Percentiles rank a stretch among this genome's conserved stretches.
Conservation (phyloP, 208 protist genomes). For the Giardia duodenalis region DNA sequence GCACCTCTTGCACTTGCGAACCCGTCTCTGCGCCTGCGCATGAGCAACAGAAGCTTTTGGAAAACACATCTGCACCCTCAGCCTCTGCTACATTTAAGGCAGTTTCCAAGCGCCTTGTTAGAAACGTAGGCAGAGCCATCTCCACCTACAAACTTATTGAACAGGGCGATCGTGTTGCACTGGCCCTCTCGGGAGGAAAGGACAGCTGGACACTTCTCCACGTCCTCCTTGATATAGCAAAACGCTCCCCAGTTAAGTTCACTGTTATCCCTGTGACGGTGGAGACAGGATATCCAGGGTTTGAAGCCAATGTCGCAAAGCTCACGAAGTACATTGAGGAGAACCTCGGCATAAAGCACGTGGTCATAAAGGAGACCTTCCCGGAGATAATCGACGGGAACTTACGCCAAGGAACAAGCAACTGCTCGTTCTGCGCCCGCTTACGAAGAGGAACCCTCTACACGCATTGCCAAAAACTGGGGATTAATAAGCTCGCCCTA, state of each 20-base stretch:
- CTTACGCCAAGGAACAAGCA: background rate
- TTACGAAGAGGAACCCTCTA: background rate
- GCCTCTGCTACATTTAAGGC: background rate
- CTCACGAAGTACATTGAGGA: background rate
- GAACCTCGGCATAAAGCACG: background rate
- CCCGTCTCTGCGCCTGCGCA: too few relatives aligned
- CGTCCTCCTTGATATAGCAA: background rate
- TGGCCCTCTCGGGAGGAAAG: constrained; percentile 20
- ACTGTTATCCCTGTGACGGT: constrained; percentile 25
- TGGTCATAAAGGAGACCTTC: background rate
- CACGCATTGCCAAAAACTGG: background rate
- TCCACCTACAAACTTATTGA: background rate
- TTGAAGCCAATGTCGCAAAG: background rate
- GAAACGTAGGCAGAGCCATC: background rate
- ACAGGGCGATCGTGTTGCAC: background rate
- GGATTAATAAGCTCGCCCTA: constrained; percentile 11
- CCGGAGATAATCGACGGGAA: constrained; percentile 10
- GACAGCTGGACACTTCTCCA: constrained; percentile 16
- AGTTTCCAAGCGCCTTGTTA: background rate
- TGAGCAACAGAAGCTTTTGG: too few relatives aligned
- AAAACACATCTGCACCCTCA: too few relatives aligned
- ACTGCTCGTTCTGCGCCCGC: constrained; percentile 14
- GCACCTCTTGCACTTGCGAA: too few relatives aligned
- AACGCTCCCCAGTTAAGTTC: background rate
- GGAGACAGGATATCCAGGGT: background rate